Base-by-base conservation (phyloP, 139 green algal genomes). In the Chlamydomonas incerta region DNA sequence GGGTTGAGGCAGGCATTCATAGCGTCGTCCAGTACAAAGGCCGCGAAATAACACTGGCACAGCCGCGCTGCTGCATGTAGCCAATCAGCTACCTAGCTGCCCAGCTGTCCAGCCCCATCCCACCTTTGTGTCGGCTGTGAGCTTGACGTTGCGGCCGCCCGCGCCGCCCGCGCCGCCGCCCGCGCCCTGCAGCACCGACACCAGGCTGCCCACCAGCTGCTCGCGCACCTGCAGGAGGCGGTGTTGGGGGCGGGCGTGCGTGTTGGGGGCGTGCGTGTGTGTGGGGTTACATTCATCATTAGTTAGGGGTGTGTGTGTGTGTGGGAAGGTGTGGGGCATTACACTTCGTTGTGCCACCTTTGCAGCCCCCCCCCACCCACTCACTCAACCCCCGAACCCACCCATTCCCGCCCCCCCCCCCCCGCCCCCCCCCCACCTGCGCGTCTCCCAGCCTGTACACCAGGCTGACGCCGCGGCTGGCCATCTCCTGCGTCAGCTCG, bases 381-480 rank as follows among this genome's bases (percentile, higher is more conserved):
- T 8, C 41, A 5, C 41, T 50, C 41, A 50, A 50, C 41, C 41
- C 41, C 41, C 41, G 41, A 50, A 50, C 8, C 67, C 67, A 0
- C 24, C 23, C 37, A 23, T n/a, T 31, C 41, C 35, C 71, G 41
- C 72, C 57, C 82, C 87, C 58, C 68, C 74, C 60, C 18, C 11
- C 55, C 18, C 55, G 9, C 55, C 18, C 55, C 18, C 8, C 55
- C 18, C 55, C 55, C 24, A 86, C 83, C 6, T 60, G 62, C 15
- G 85, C 92, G 37, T 96, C 92, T 1, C 94, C 96, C 47, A 95
- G 81, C 28, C 85, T 80, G 89, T 99, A 98, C 28, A 96, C 92
- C 65, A 95, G 86, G 3, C 88, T 93, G 75, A 99, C 91, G 14
- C 95, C 97, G 1, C 92, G 91, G 1, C 88, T 93, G 0, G 95